Conservation (phyloP, 495 filamentous ascomycete genomes). For the Penicillium egyptiacum region DNA sequence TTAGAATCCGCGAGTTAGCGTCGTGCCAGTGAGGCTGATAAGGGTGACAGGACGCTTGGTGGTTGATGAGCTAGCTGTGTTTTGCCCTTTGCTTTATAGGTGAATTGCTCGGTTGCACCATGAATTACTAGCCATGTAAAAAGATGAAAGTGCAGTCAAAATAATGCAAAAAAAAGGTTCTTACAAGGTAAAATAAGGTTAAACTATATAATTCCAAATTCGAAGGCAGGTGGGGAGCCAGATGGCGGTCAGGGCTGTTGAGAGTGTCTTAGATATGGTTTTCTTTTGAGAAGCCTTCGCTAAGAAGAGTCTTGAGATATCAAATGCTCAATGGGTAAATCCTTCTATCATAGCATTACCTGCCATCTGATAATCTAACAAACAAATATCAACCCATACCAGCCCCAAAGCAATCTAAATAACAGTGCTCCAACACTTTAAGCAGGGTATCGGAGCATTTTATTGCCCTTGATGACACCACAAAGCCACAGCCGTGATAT, state of each 20-base stretch:
- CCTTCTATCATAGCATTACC: neutral
- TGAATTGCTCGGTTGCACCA: no score
- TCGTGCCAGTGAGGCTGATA: no score
- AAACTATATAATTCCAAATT: no score
- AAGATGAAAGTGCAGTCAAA: no score
- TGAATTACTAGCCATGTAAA: no score
- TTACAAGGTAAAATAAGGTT: no score
- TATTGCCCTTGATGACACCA: neutral
- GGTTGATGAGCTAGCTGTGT: no score
- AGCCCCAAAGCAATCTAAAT: slow-evolving; percentile 1
- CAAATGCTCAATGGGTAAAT: neutral
- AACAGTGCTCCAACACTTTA: neutral
- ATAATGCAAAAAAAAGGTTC: no score
- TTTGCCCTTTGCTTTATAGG: no score
- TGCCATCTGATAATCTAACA: slow-evolving; percentile 1
- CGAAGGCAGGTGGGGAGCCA: neutral
- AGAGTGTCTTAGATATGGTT: no score
- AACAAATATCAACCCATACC: neutral
- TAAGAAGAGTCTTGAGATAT: neutral
- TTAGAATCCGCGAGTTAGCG: no score
- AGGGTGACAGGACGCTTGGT: no score
- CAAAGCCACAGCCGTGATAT: neutral
- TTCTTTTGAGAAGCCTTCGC: neutral
- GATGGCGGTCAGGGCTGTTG: neutral
- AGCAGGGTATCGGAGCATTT: neutral